These are phyloP conservation scores for Trifolium fragiferum DNA, from an alignment of 306 rosid genomes.

Conservation along the genomic window DNA sequence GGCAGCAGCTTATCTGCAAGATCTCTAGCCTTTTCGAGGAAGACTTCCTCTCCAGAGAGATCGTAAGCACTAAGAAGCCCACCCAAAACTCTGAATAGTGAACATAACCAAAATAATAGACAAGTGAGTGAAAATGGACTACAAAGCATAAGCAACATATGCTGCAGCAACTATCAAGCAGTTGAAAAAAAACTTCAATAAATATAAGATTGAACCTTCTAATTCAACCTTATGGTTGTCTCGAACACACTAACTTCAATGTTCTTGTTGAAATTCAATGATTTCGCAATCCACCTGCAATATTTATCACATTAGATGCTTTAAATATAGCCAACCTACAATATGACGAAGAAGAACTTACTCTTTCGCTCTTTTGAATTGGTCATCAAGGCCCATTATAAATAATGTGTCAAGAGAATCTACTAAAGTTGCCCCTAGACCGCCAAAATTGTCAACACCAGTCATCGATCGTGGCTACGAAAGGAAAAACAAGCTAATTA, in stretches of 20 bases:
- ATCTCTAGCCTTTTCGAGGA: slow-evolving; percentile 68
- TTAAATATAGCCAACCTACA: slow-evolving; percentile 15
- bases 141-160: slow-evolving; percentile 15
- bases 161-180: slow-evolving; percentile 33
- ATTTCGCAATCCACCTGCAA: slow-evolving; percentile 69
- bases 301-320: slow-evolving; percentile 39
- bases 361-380: slow-evolving; percentile 69
- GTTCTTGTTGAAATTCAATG: slow-evolving; percentile 57
- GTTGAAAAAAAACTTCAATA: slow-evolving; percentile 34
- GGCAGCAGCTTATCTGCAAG: slow-evolving; percentile 70
- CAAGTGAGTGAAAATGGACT: slow-evolving; percentile 28
- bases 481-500: slow-evolving; percentile 44
- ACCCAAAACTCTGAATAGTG: slow-evolving; percentile 61
- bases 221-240: slow-evolving; percentile 83
- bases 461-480: slow-evolving; percentile 60
- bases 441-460: slow-evolving; percentile 62
- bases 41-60: slow-evolving; percentile 62
- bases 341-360: slow-evolving; percentile 43
- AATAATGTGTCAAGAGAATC: slow-evolving; percentile 72
- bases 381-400: slow-evolving; percentile 71
- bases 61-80: slow-evolving; percentile 75
- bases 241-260: slow-evolving; percentile 70
- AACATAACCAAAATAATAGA: slow-evolving; percentile 39
- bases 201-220: slow-evolving; percentile 67
- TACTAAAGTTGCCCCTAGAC: slow-evolving; percentile 70